phyloP scores from a whole-genome alignment of 2,329 filamentous ascomycete species.

The Nigrograna mackinnonii region DNA sequence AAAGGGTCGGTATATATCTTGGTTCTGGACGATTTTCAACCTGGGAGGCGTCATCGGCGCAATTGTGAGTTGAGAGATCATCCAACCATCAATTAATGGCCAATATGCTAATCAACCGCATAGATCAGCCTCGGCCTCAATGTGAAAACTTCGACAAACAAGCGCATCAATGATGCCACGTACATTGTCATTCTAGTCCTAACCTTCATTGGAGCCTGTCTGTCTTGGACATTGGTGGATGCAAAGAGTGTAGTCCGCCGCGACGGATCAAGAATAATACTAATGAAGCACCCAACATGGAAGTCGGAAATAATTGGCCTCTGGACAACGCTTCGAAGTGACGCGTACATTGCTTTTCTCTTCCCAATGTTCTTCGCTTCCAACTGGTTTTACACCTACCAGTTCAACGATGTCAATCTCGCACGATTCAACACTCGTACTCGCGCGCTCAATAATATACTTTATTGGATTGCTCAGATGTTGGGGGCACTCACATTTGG shows the following conservation, averaged over 20 bases:
- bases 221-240: constrained; percentile 71
- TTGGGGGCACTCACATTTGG: constrained; percentile 72
- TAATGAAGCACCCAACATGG: constrained; percentile 88
- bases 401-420: constrained; percentile 72
- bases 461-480: constrained; percentile 79
- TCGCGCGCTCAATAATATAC: constrained; percentile 69
- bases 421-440: constrained; percentile 72
- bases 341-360: constrained; percentile 71
- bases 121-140: constrained; percentile 70
- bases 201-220: constrained; percentile 69
- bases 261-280: constrained; percentile 74
- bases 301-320: constrained; percentile 75
- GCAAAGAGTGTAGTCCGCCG: constrained; percentile 70
- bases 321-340: constrained; percentile 67
- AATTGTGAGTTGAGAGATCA: constrained; percentile 57
- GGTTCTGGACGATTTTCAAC: constrained; percentile 94
- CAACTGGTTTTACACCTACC: constrained; percentile 79
- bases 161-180: constrained; percentile 68
- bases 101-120: not conserved
- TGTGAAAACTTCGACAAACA: constrained; percentile 55
- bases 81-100: no score
- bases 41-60: constrained; percentile 83
- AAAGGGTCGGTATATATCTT: constrained; percentile 84
- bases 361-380: constrained; percentile 80
- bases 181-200: constrained; percentile 84